Conservation (phyloP, 2,329 filamentous ascomycete genomes). For the Cladobotryum protrusum region DNA sequence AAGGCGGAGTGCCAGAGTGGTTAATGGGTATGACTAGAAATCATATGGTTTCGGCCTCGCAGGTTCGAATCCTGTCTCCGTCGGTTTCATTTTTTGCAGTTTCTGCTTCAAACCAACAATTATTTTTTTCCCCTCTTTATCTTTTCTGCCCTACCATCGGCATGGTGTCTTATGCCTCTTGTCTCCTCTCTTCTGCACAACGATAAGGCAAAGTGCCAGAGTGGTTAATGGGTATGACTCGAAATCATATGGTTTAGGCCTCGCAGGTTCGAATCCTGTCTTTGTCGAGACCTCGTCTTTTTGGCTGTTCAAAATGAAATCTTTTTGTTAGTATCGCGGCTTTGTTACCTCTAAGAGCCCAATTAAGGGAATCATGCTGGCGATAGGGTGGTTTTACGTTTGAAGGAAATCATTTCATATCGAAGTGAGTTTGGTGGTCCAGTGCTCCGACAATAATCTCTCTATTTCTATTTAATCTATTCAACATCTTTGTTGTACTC, state of each 20-base stretch:
- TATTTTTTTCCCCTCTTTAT: background rate
- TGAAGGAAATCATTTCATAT: background rate
- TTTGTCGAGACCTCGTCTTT: constrained; percentile 1
- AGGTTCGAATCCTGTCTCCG: constrained; percentile 3
- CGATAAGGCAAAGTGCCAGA: background rate
- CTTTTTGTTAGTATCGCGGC: too few relatives aligned
- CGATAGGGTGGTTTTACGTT: background rate
- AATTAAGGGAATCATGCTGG: too few relatives aligned
- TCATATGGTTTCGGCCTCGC: constrained; percentile 4
- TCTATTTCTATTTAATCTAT: too few relatives aligned
- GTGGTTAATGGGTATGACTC: constrained; percentile 10
- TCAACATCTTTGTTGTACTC: too few relatives aligned
- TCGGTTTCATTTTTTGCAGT: background rate
- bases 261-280: constrained; percentile 10
- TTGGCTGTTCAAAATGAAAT: too few relatives aligned
- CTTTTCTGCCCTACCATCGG: background rate
- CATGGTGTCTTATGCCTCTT: background rate
- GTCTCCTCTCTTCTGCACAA: too few relatives aligned
- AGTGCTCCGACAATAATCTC: too few relatives aligned
- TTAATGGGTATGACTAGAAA: constrained; percentile 4
- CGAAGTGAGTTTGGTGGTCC: too few relatives aligned
- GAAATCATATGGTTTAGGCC: constrained; percentile 9
- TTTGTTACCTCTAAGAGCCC: too few relatives aligned
- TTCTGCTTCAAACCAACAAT: background rate
- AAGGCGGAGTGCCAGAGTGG: background rate